Conservation (phyloP, 148 eudicot species). For the Dianthus caryophyllus region DNA sequence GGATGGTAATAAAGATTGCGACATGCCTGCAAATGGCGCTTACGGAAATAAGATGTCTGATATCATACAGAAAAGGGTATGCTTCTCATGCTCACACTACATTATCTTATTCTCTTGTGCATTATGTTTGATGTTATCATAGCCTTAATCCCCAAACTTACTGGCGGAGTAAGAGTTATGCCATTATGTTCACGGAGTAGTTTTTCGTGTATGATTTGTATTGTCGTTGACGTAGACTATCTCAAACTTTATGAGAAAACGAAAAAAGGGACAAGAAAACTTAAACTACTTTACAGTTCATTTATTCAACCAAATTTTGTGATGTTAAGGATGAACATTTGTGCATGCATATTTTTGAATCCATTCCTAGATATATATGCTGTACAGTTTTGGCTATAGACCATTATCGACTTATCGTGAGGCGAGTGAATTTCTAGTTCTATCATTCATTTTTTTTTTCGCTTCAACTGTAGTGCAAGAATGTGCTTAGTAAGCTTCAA, state of each 20-base stretch:
- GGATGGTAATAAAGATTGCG: slow-evolving; percentile 47
- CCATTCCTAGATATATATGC: background rate
- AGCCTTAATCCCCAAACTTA: background rate
- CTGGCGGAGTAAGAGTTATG: background rate
- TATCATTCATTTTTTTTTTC: slow-evolving; percentile 8
- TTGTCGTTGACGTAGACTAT: background rate
- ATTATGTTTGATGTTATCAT: background rate
- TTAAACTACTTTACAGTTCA: background rate
- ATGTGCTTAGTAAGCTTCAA: slow-evolving; percentile 64
- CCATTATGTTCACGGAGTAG: background rate
- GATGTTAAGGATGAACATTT: background rate
- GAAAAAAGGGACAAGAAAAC: background rate
- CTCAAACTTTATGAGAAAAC: background rate
- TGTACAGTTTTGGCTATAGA: background rate
- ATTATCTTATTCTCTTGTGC: background rate
- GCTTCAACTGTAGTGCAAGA: slow-evolving; percentile 67
- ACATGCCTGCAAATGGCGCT: slow-evolving; percentile 34
- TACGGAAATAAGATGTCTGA: slow-evolving; percentile 76
- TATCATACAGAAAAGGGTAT: slow-evolving; percentile 54
- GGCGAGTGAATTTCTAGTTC: background rate
- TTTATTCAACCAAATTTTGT: background rate
- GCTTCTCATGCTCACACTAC: slow-evolving; percentile 11
- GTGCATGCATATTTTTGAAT: background rate
- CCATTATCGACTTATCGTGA: background rate
- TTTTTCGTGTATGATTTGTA: background rate